These are phyloP conservation scores for Tylopilus plumbeoviolaceoides DNA, from an alignment of 768 basidiomycete genomes.

Conservation along the genomic window DNA sequence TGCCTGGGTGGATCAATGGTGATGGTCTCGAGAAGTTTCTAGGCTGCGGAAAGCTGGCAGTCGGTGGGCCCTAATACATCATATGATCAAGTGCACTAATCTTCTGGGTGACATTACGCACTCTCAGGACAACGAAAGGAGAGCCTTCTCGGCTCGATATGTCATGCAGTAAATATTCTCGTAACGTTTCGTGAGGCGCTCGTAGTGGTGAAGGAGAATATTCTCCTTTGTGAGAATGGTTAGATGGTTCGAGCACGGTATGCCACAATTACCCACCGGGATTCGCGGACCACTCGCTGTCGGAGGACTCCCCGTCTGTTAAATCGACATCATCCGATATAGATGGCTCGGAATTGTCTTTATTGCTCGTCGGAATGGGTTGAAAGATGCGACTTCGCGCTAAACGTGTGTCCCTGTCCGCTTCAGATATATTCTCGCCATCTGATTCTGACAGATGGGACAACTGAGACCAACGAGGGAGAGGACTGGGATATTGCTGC, in stretches of 20 bases:
- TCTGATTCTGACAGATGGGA: slow-evolving; percentile 58
- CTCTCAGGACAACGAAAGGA: slow-evolving; percentile 45
- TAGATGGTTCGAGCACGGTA: background rate
- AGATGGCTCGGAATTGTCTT: slow-evolving; percentile 44
- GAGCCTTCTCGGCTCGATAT: slow-evolving; percentile 45
- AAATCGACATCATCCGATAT: slow-evolving; percentile 70
- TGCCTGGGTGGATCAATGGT: slow-evolving; percentile 4
- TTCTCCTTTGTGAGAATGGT: slow-evolving; percentile 18
- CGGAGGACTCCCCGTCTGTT: slow-evolving; percentile 44
- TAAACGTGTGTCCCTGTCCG: slow-evolving; percentile 66
- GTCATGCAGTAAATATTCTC: slow-evolving; percentile 27
- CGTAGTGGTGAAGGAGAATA: slow-evolving; percentile 43
- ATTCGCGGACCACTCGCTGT: slow-evolving; percentile 41
- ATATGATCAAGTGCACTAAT: background rate
- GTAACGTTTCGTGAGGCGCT: slow-evolving; percentile 48
- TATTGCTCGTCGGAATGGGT: slow-evolving; percentile 15
- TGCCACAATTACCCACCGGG: slow-evolving; percentile 18
- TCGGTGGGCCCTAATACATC: slow-evolving; percentile 9
- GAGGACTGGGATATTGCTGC: slow-evolving; percentile 6
- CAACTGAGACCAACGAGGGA: slow-evolving; percentile 20
- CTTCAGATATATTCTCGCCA: slow-evolving; percentile 55
- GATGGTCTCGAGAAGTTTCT: background rate
- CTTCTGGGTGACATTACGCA: slow-evolving; percentile 21
- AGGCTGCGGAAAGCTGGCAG: slow-evolving; percentile 7
- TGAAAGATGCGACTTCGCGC: slow-evolving; percentile 60